Evolutionary conservation across 1,284 basidiomycete genomes (phyloP).

Genomic region (Sphaerobolus stellatus): DNA sequence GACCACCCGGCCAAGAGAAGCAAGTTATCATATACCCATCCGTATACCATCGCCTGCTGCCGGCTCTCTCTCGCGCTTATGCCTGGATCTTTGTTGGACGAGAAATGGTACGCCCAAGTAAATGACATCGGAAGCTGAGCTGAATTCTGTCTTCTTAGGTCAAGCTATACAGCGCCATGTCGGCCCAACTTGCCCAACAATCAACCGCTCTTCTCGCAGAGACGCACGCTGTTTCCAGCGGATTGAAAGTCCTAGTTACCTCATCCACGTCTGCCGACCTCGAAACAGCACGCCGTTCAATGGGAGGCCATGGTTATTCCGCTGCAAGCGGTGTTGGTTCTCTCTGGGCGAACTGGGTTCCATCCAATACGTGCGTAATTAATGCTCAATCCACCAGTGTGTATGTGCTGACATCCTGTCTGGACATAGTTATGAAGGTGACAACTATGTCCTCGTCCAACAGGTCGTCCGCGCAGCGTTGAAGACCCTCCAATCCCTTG

Average conservation of each 20-base stretch:
- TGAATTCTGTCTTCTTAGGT: conserved; percentile 32
- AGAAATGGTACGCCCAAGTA: conserved; percentile 45
- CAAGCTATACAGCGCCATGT: conserved; percentile 50
- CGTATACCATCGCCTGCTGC: conserved; percentile 67
- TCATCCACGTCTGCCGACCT: conserved; percentile 56
- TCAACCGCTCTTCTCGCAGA: conserved; percentile 64
- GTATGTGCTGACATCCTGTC: background rate
- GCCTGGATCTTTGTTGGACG: conserved; percentile 70
- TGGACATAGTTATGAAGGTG: conserved; percentile 62
- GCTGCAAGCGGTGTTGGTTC: conserved; percentile 65
- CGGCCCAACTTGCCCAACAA: conserved; percentile 49
- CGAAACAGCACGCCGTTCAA: conserved; percentile 66
- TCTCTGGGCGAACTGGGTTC: conserved; percentile 64
- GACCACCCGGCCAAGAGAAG: conserved; percentile 54
- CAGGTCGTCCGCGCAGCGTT: conserved; percentile 72
- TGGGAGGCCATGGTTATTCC: conserved; percentile 80
- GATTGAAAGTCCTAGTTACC: conserved; percentile 65
- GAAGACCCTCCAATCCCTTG: conserved; percentile 50
- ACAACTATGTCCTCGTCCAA: conserved; percentile 72
- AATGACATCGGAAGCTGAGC: background rate
- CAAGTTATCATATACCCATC: conserved; percentile 72
- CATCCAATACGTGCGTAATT: conserved; percentile 56
- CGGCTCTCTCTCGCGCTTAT: conserved; percentile 66
- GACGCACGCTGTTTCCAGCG: conserved; percentile 70
- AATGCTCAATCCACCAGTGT: background rate